phyloP scores from a whole-genome alignment of 768 basidiomycete genomes.

The Suillus cothurnatus region DNA sequence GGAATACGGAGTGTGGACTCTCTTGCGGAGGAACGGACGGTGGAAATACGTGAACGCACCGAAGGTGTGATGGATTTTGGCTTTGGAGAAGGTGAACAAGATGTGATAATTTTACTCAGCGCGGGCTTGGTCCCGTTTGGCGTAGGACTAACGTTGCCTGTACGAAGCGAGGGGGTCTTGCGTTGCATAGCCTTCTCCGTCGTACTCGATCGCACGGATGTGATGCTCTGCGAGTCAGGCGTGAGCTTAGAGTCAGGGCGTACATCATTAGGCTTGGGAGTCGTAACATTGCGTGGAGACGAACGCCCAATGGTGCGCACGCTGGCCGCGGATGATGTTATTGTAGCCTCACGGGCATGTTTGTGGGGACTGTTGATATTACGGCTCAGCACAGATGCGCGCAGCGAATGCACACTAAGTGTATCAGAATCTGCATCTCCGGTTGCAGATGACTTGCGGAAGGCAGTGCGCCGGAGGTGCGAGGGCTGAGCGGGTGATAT shows the following conservation, averaged over 20 bases:
- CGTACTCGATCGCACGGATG: constrained; percentile 26
- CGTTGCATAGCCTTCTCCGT: constrained; percentile 23
- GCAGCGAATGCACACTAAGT: constrained; percentile 48
- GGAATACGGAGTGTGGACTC: constrained; percentile 34
- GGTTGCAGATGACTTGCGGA: constrained; percentile 2
- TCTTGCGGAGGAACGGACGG: constrained; percentile 29
- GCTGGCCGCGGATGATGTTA: constrained; percentile 28
- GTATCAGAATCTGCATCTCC: constrained; percentile 40
- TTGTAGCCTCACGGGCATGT: constrained; percentile 25
- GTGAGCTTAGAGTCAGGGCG: constrained; percentile 77
- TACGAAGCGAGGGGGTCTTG: constrained; percentile 4
- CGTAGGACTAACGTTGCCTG: constrained; percentile 1
- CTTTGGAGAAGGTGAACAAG: constrained; percentile 6
- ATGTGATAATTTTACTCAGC: constrained; percentile 16
- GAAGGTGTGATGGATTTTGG: constrained; percentile 21
- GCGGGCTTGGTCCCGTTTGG: constrained; percentile 11
- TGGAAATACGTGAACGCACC: constrained; percentile 24
- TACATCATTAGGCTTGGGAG: constrained; percentile 33
- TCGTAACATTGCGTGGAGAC: constrained; percentile 32
- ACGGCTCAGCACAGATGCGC: constrained; percentile 44
- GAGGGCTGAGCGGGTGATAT: constrained; percentile 44
- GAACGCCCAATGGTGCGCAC: constrained; percentile 24
- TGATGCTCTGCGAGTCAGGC: constrained; percentile 41
- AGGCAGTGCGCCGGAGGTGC: constrained; percentile 15
- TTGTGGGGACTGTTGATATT: constrained; percentile 24